Base-by-base conservation (phyloP, 192 early-diverging fungal species). In the Geosiphon pyriformis region DNA sequence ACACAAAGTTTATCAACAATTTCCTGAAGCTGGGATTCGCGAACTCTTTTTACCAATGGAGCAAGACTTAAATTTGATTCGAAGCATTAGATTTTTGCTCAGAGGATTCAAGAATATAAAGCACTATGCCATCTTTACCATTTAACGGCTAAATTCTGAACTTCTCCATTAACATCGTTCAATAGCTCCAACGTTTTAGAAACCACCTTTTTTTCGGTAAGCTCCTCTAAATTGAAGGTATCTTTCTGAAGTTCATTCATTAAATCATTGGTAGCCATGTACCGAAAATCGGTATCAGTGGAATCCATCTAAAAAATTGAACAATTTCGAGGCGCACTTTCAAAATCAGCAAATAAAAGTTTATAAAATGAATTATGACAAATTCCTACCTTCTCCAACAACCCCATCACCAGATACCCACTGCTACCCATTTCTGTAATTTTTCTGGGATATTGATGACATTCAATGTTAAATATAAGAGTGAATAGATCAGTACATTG, bases 251-350 rank as follows among this genome's bases (percentile, higher is more conserved):
- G 80, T 61, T 89, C 89, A 12, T 81, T 84, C 68, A 84, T 86
- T 49, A 94, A 76, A 75, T 94, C 92, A 63, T 83, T 83, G 22
- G 84, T 54, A 25, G 91, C 92, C 92, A 94, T 94, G 74, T 86
- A 93, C 46, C 92, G 88, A 71, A 89, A 89, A 75, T 94, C 92
- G 23, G 88, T 82, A 73, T 94, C 92, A 31, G 72, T 75, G 57
- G 74, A 78, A 25, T 68, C 65, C 84, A 85, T 84, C 82, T 85
- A 76, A 47, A 4, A 52, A 29, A 27, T 26, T 33, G 4, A 61
- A 4, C 17, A 15, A 20, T 31, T 23, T 15, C 15, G 12, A 12
- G 23, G 12, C 17, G 10, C 46, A 63, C 35, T 17, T 7, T 50
- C 11, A 50, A n/a, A 20, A 20, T 10, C 22, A 48, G 51, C 22